Percentiles rank a stretch among this genome's conserved stretches.
Evolutionary conservation across 2,329 filamentous ascomycete species (phyloP).

Genomic region (Aureobasidium sp.): DNA sequence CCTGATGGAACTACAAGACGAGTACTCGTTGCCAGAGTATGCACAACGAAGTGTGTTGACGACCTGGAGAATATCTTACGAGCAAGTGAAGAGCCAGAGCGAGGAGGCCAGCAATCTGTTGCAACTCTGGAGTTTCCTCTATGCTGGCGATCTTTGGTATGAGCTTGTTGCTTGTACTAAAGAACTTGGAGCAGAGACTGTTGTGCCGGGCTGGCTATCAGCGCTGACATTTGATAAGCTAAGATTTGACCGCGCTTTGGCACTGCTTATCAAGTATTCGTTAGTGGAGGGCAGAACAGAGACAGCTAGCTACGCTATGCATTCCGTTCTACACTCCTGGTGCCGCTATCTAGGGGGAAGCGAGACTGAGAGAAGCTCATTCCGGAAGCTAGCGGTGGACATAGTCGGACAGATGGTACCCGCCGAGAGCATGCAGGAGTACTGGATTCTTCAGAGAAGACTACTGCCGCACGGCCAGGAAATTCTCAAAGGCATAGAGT

Average conservation of each 20-base stretch:
- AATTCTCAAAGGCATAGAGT: not conserved
- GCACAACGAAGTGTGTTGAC: slow-evolving; percentile 20
- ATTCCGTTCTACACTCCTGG: slow-evolving; percentile 30
- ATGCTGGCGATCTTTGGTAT: slow-evolving; percentile 25
- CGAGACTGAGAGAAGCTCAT: slow-evolving; percentile 15
- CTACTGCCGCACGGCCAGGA: not conserved
- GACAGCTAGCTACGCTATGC: slow-evolving; percentile 27
- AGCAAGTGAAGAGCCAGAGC: slow-evolving; percentile 23
- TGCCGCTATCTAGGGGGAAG: slow-evolving; percentile 15
- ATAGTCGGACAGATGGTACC: not conserved
- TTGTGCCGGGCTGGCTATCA: slow-evolving; percentile 19
- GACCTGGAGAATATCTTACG: slow-evolving; percentile 29
- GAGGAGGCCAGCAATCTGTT: slow-evolving; percentile 23
- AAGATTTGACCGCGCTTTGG: slow-evolving; percentile 20
- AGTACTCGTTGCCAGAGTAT: too few relatives aligned
- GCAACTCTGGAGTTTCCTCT: slow-evolving; percentile 25
- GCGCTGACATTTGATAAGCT: slow-evolving; percentile 15
- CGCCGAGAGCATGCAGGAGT: not conserved
- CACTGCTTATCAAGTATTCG: slow-evolving; percentile 25
- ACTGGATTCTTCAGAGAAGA: not conserved
- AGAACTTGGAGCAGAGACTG: not conserved
- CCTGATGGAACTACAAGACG: too few relatives aligned
- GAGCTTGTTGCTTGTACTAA: slow-evolving; percentile 20
- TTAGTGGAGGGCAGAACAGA: slow-evolving; percentile 19
- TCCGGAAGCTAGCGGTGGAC: not conserved